phyloP scores from a whole-genome alignment of 1,284 basidiomycete genomes.

The Apiotrichum siamense region DNA sequence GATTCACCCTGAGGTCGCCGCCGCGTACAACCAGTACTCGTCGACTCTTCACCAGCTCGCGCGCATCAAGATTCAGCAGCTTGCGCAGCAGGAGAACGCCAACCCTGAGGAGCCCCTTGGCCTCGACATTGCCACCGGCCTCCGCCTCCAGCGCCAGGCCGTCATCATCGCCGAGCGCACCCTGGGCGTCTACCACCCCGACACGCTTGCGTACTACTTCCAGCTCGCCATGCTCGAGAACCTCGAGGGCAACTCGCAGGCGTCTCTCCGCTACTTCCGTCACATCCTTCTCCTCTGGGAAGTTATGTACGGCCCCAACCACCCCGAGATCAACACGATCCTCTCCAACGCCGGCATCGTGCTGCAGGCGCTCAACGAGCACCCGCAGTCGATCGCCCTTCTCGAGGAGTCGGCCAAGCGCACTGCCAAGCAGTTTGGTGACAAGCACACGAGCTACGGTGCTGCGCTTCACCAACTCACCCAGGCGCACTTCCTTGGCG shows the following conservation, averaged over 20 bases:
- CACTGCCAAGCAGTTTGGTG: constrained; percentile 37
- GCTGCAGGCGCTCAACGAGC: constrained; percentile 44
- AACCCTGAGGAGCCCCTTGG: constrained; percentile 43
- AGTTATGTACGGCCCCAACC: constrained; percentile 52
- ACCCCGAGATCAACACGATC: constrained; percentile 51
- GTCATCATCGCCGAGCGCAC: constrained; percentile 55
- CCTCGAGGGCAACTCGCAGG: constrained; percentile 48
- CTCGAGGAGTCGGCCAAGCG: constrained; percentile 37
- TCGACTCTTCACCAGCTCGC: constrained; percentile 49
- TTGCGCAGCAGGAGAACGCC: constrained; percentile 31
- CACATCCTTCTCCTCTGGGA: constrained; percentile 53
- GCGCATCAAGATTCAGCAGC: constrained; percentile 45
- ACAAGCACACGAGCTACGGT: constrained; percentile 40
- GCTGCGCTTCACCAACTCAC: constrained; percentile 46
- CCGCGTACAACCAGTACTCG: constrained; percentile 52
- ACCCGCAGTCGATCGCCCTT: constrained; percentile 36
- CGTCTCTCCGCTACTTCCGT: constrained; percentile 50
- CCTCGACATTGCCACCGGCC: constrained; percentile 48
- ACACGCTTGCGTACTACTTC: constrained; percentile 54
- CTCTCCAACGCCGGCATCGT: constrained; percentile 46
- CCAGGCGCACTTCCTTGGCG: constrained; percentile 46
- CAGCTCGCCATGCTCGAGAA: constrained; percentile 54
- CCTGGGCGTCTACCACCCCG: constrained; percentile 52
- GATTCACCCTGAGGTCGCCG: constrained; percentile 55
- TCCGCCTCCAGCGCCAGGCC: constrained; percentile 53